phyloP scores from a whole-genome alignment of 1,284 basidiomycete genomes.

The Ganoderma lingzhi region DNA sequence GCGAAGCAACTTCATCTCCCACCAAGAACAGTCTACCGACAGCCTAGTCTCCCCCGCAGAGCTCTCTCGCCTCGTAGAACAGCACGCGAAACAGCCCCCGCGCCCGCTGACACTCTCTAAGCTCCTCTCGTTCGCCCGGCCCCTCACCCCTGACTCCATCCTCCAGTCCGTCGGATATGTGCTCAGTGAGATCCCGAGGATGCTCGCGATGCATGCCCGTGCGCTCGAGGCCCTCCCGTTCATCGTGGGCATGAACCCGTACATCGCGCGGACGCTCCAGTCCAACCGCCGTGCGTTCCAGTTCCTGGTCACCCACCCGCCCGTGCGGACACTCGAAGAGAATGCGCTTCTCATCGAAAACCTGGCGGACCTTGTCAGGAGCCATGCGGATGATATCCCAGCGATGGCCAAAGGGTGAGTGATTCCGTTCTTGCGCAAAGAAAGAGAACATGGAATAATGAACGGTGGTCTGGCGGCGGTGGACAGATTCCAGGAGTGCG shows the following conservation, averaged over 20 bases:
- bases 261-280: slow-evolving; percentile 78
- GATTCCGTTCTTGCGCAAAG: slow-evolving; percentile 4
- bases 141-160: slow-evolving; percentile 72
- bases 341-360: slow-evolving; percentile 75
- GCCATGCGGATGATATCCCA: slow-evolving; percentile 89
- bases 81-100: slow-evolving; percentile 64
- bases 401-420: slow-evolving; percentile 88
- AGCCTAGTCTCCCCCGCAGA: slow-evolving; percentile 45
- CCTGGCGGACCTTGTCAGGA: slow-evolving; percentile 76
- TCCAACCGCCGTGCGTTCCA: slow-evolving; percentile 81
- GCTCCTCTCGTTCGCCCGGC: slow-evolving; percentile 76
- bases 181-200: slow-evolving; percentile 75
- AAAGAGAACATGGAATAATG: neutral
- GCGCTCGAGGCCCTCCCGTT: slow-evolving; percentile 79
- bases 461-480: neutral
- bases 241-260: slow-evolving; percentile 92
- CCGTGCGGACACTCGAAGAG: slow-evolving; percentile 71
- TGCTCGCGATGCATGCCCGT: slow-evolving; percentile 75
- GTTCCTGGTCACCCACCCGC: slow-evolving; percentile 74
- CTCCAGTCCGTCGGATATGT: slow-evolving; percentile 75
- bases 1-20: slow-evolving; percentile 16
- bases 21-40: slow-evolving; percentile 14
- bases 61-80: slow-evolving; percentile 56
- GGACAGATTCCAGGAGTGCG: slow-evolving; percentile 85
- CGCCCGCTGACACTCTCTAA: slow-evolving; percentile 73